These are phyloP conservation scores for Cyclaneusma minus DNA, from an alignment of 2,329 filamentous ascomycete genomes.

Conservation along the genomic window DNA sequence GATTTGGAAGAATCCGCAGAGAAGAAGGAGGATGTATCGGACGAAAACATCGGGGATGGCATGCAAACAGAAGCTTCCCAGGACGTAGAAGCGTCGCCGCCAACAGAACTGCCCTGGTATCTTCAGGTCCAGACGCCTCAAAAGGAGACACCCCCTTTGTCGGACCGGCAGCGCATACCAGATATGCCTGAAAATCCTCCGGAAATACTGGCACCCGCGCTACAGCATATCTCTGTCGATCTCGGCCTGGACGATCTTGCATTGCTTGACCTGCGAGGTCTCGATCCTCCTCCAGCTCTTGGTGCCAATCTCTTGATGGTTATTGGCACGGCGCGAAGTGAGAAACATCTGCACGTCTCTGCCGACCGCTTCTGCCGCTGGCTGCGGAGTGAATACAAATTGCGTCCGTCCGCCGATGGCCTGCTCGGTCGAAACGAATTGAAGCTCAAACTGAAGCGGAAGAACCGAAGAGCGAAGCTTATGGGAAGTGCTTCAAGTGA, in stretches of 20 bases:
- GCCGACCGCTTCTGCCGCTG: conserved; percentile 82
- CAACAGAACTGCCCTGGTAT: conserved; percentile 81
- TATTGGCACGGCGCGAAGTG: conserved; percentile 77
- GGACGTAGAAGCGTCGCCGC: too few relatives aligned
- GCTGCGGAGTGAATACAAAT: conserved; percentile 56
- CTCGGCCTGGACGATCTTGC: conserved; percentile 72
- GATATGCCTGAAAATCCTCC: conserved; percentile 46
- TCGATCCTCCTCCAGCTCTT: conserved; percentile 77
- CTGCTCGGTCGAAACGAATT: conserved; percentile 81
- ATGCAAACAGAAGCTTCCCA: too few relatives aligned
- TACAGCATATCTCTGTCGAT: conserved; percentile 68
- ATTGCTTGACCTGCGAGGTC: conserved; percentile 65
- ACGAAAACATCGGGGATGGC: too few relatives aligned
- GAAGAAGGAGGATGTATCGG: too few relatives aligned
- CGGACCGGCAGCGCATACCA: conserved; percentile 40
- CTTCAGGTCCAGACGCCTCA: conserved; percentile 49
- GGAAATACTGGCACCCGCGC: conserved; percentile 50
- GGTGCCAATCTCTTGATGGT: conserved; percentile 87
- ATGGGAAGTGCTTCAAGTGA: conserved; percentile 52
- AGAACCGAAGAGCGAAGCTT: conserved; percentile 68
- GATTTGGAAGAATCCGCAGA: too few relatives aligned
- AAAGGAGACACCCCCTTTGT: conserved; percentile 22
- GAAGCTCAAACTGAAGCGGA: conserved; percentile 69
- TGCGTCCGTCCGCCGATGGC: conserved; percentile 71
- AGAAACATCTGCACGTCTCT: conserved; percentile 84